These are phyloP conservation scores for Leptomonas pyrrhocoris DNA, from an alignment of 208 protist species.

Conservation along the genomic window DNA sequence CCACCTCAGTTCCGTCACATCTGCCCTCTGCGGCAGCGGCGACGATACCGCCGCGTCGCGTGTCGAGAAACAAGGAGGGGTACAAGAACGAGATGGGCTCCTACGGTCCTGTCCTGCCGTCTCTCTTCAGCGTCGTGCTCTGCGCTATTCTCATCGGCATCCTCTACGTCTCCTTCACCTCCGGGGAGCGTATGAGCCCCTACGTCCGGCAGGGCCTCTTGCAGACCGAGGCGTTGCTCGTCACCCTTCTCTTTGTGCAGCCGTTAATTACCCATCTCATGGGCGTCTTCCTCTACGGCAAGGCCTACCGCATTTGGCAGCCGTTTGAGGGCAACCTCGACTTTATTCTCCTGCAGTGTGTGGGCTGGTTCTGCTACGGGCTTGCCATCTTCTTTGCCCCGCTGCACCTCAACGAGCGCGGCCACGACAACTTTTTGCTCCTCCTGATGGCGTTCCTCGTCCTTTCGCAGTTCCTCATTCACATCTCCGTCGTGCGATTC, in stretches of 20 bases:
- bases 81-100: conserved; percentile 12
- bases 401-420: conserved; percentile 53
- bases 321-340: conserved; percentile 58
- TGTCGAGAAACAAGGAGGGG: background rate
- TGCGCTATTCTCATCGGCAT: conserved; percentile 21
- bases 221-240: conserved; percentile 29
- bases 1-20: background rate
- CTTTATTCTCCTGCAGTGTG: conserved; percentile 65
- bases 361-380: conserved; percentile 67
- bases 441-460: conserved; percentile 49
- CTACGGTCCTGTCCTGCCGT: conserved; percentile 17
- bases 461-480: conserved; percentile 70
- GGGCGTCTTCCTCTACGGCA: conserved; percentile 59
- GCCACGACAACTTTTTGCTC: conserved; percentile 40
- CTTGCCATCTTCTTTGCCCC: conserved; percentile 61
- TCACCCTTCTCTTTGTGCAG: conserved; percentile 58
- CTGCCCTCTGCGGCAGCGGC: background rate
- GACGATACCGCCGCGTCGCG: background rate
- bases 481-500: conserved; percentile 69
- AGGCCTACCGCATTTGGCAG: conserved; percentile 66
- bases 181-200: conserved; percentile 10
- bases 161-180: conserved; percentile 14
- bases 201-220: conserved; percentile 23
- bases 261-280: conserved; percentile 72
- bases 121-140: conserved; percentile 24